phyloP scores from a whole-genome alignment of 768 basidiomycete species.

The Russula earlei region DNA sequence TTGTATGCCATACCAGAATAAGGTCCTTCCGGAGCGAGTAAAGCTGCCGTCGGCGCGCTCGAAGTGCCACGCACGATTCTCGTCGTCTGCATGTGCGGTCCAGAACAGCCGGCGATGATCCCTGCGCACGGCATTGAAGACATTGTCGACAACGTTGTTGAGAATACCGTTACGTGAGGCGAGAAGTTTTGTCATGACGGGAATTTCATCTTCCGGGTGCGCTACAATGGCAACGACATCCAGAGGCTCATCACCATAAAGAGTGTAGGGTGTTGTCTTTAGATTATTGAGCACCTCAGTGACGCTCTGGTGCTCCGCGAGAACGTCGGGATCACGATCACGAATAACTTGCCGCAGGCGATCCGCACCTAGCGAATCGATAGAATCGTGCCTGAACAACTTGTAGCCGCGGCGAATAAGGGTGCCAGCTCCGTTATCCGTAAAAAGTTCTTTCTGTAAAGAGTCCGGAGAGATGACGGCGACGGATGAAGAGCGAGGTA shows the following conservation, averaged over 20 bases:
- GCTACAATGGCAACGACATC: slow-evolving; percentile 93
- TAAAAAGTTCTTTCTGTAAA: slow-evolving; percentile 97
- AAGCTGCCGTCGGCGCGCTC: slow-evolving; percentile 97
- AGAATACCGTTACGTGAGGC: slow-evolving; percentile 80
- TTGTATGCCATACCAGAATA: slow-evolving; percentile 97
- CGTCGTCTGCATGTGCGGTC: slow-evolving; percentile 95
- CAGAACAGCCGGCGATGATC: slow-evolving; percentile 92
- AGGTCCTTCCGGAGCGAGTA: slow-evolving; percentile 82
- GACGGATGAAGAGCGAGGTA: slow-evolving; percentile 95
- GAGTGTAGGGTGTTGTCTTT: slow-evolving; percentile 76
- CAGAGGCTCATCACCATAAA: slow-evolving; percentile 97
- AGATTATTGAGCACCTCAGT: slow-evolving; percentile 79
- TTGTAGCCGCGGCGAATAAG: slow-evolving; percentile 98
- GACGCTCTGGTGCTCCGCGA: slow-evolving; percentile 73
- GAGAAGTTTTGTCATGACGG: slow-evolving; percentile 90
- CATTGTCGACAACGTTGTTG: slow-evolving; percentile 94
- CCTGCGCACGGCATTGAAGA: slow-evolving; percentile 93
- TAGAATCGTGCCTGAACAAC: slow-evolving; percentile 78
- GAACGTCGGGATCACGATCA: slow-evolving; percentile 90
- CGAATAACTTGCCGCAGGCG: slow-evolving; percentile 90
- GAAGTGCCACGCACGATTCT: slow-evolving; percentile 97
- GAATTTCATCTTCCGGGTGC: slow-evolving; percentile 79
- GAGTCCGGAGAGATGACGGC: slow-evolving; percentile 91
- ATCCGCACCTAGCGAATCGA: slow-evolving; percentile 85
- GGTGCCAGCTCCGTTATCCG: slow-evolving; percentile 94